Base-by-base conservation (phyloP, 2,329 filamentous ascomycete genomes). In the Alternaria consortialis region DNA sequence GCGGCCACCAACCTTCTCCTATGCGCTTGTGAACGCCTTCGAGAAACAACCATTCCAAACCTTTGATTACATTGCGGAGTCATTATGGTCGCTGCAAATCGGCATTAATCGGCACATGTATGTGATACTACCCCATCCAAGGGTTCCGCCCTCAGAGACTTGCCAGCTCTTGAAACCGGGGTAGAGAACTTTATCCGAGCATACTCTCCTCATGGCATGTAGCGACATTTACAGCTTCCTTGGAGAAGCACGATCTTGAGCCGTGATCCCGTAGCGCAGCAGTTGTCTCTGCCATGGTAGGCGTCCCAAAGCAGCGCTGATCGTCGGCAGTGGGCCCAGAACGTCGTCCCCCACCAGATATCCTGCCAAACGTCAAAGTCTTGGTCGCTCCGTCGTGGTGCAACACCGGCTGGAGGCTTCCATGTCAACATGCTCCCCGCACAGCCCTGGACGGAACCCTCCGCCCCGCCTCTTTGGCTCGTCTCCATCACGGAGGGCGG, bases 401-500 rank as follows among this genome's bases (percentile, higher is more conserved):
- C 60, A 66, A 64, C 69, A 43, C 43, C 57, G 50, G 61, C 40
- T 50, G 51, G 44, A 59, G 44, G 50, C 51, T 37, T 52, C 32
- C 53, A 31, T 57, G 47, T 39, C 48, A 52, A 47, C 56, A 44
- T 27, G 20, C 48, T 56, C 68, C 69, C 65, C 65, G 64, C 53
- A 52, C 40, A 9, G 31, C 31, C 47, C 39, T 61, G 44, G 34
- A 51, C 47, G 56, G 53, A 20, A 53, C 39, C 39, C 63, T 61
- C 59, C 61, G 62, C 65, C 55, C 59, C 55, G 44, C 48, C 48
- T 48, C 56, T 43, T 37, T 53, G 48, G 34, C 61, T 56, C 48
- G 37, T 43, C 56, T 56, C 53, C 63, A 68, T 63, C 60, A 50
- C 70, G 70, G 71, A 59, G 60, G 23, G 57, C 71, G 72, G 72